A percentile compares a stretch with the other conserved stretches of the same genome.
These are phyloP conservation scores for Candida mattraensis DNA, from an alignment of 805 yeast species.

Conservation along the genomic window DNA sequence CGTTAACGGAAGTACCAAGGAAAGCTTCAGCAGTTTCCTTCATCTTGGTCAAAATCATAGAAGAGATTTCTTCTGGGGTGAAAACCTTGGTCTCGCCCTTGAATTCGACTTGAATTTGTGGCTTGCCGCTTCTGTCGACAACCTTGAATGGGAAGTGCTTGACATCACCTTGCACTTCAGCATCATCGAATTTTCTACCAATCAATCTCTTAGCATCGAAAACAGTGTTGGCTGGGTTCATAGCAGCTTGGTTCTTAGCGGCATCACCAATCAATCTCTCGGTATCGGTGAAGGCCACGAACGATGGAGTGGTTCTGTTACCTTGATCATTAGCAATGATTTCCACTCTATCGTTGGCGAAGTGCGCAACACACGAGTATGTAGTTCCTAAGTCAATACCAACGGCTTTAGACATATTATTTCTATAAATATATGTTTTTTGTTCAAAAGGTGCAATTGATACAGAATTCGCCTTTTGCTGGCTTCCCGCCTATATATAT, in stretches of 20 bases:
- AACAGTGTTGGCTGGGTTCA: conserved; percentile 74
- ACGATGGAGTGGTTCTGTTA: conserved; percentile 82
- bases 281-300: conserved; percentile 76
- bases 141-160: conserved; percentile 88
- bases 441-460: no score
- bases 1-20: conserved; percentile 68
- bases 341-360: conserved; percentile 88
- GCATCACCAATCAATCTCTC: conserved; percentile 83
- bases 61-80: conserved; percentile 74
- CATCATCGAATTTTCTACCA: conserved; percentile 76
- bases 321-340: conserved; percentile 89
- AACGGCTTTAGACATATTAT: conserved; percentile 48
- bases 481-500: conserved; percentile 9
- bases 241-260: conserved; percentile 81
- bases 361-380: conserved; percentile 95
- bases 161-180: conserved; percentile 81
- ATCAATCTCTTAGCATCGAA: conserved; percentile 83
- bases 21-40: conserved; percentile 77
- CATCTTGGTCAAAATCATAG: conserved; percentile 81
- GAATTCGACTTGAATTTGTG: conserved; percentile 69
- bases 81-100: conserved; percentile 67
- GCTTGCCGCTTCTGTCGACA: conserved; percentile 62
- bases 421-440: conserved; percentile 12
- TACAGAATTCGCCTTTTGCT: conserved; percentile 6
- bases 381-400: conserved; percentile 87